Percentiles rank a stretch among this genome's conserved stretches.
Conservation (phyloP, 176 grass and related monocot species). For the Bonia amplexicaulis region DNA sequence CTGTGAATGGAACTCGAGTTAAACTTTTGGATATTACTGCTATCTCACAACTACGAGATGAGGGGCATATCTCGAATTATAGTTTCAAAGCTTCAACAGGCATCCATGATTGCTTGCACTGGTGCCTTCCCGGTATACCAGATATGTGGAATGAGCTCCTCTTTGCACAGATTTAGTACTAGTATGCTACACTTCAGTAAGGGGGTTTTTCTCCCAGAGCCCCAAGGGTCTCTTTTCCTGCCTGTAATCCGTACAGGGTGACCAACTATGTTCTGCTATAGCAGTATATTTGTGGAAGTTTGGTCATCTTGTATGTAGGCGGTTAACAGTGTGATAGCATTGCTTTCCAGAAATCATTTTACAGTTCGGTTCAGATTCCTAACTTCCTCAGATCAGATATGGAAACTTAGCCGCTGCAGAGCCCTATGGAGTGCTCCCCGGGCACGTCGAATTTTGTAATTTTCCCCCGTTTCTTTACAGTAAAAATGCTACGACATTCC, state of each 20-base stretch:
- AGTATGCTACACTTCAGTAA: neutral
- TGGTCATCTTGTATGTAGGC: neutral
- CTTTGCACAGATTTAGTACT: slow-evolving; percentile 73
- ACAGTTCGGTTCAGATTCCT: neutral
- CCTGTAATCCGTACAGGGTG: neutral
- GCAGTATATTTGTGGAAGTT: neutral
- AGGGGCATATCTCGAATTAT: slow-evolving; percentile 88
- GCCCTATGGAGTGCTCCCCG: neutral
- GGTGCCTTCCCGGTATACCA: slow-evolving; percentile 95
- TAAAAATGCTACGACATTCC: neutral
- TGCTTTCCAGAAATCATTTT: neutral
- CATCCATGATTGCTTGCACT: slow-evolving; percentile 87
- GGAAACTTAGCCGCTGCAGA: slow-evolving; percentile 13
- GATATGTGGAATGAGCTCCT: slow-evolving; percentile 96
- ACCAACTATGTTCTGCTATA: neutral
- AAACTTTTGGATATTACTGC: slow-evolving; percentile 89
- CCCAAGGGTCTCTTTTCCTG: neutral
- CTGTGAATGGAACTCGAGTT: slow-evolving; percentile 67
- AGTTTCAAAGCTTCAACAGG: slow-evolving; percentile 46
- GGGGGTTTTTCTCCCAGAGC: neutral
- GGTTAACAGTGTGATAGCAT: neutral
- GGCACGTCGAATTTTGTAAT: slow-evolving; percentile 5
- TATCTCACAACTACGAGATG: slow-evolving; percentile 73
- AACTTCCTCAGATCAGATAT: neutral
- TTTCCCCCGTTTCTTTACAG: neutral